Percentiles rank a stretch among this genome's conserved stretches.
phyloP scores from a whole-genome alignment of 257 asterid species.

The Leonotis leonurus region DNA sequence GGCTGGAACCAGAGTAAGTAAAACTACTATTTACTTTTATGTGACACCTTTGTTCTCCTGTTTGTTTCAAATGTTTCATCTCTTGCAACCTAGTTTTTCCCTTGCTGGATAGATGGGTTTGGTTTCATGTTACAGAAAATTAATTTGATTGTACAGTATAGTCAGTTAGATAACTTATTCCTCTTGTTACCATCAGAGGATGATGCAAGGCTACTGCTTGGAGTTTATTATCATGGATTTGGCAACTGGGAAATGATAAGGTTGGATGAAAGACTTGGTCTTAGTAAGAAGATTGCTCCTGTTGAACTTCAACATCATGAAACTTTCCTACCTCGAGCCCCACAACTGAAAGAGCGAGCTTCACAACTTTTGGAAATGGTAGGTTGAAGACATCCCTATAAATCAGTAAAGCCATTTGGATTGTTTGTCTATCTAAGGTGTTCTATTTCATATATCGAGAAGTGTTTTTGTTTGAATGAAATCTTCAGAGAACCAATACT shows the following conservation, averaged over 20 bases:
- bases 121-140: conserved; percentile 6
- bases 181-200: conserved; percentile 60
- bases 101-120: not conserved
- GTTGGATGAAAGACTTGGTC: conserved; percentile 82
- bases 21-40: not conserved
- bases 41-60: conserved; percentile 1
- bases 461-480: conserved; percentile 4
- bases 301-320: conserved; percentile 98
- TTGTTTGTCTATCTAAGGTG: conserved; percentile 10
- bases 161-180: conserved; percentile 2
- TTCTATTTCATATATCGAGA: conserved; percentile 5
- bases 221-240: conserved; percentile 90
- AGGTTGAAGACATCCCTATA: conserved; percentile 16
- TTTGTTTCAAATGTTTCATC: not conserved
- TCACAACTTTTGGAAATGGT: conserved; percentile 96
- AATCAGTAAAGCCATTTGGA: not conserved
- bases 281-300: conserved; percentile 92
- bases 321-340: conserved; percentile 97
- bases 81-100: not conserved
- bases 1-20: conserved; percentile 99
- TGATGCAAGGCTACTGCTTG: conserved; percentile 93
- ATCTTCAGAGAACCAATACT: not conserved
- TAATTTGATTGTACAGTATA: not conserved
- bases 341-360: conserved; percentile 95
- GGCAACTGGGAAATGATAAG: conserved; percentile 97